Evolutionary conservation across 1,284 basidiomycete genomes (phyloP).

Genomic region (Somion occarium): DNA sequence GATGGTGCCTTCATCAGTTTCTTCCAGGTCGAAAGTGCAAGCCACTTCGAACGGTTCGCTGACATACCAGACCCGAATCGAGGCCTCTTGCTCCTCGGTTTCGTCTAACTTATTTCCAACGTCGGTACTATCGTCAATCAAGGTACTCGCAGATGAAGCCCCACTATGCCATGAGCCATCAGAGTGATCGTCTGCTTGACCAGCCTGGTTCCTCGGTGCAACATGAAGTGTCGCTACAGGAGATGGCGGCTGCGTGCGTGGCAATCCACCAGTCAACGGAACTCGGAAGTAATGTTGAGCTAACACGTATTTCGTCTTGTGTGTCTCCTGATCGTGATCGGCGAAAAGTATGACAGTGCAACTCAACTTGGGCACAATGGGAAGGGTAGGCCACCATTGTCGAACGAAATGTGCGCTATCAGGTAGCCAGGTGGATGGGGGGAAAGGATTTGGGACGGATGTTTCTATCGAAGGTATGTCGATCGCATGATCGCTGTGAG

Average conservation of each 20-base stretch:
- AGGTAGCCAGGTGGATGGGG: slow-evolving; percentile 48
- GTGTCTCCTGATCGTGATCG: slow-evolving; percentile 50
- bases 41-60: slow-evolving; percentile 66
- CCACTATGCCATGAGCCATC: neutral
- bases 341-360: slow-evolving; percentile 69
- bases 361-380: slow-evolving; percentile 54
- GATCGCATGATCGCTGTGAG: too few species aligned
- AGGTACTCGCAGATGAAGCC: neutral
- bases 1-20: slow-evolving; percentile 18
- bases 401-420: slow-evolving; percentile 71
- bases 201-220: neutral
- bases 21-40: slow-evolving; percentile 48
- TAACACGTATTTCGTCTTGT: slow-evolving; percentile 57
- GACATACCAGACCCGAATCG: slow-evolving; percentile 67
- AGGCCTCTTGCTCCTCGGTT: slow-evolving; percentile 20
- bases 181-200: neutral
- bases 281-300: slow-evolving; percentile 73
- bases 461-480: neutral
- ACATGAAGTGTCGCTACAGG: neutral
- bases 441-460: slow-evolving; percentile 17
- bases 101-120: slow-evolving; percentile 2
- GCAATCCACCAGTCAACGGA: slow-evolving; percentile 26
- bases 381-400: slow-evolving; percentile 71
- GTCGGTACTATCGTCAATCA: neutral
- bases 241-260: neutral